phyloP scores from a whole-genome alignment of 2,329 filamentous ascomycete species.

The Trichophyton rubrum region DNA sequence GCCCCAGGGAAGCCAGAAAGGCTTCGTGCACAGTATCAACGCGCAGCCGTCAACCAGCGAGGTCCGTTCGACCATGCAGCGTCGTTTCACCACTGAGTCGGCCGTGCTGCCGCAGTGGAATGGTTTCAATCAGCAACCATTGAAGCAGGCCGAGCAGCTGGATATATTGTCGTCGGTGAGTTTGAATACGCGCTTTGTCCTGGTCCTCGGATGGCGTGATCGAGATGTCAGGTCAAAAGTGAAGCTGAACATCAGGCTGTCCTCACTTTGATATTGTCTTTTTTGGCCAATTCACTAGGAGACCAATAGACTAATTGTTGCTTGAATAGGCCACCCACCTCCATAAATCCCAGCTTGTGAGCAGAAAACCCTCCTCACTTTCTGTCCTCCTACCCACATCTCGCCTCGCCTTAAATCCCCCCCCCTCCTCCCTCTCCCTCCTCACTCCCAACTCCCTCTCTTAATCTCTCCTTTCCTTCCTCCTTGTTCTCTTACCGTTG shows the following conservation, averaged over 20 bases:
- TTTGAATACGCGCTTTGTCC: slow-evolving; percentile 11
- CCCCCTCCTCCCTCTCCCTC: neutral
- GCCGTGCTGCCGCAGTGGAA: slow-evolving; percentile 66
- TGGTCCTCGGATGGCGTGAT: slow-evolving; percentile 4
- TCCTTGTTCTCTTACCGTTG: neutral
- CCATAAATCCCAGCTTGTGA: slow-evolving; percentile 19
- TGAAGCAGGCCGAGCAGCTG: slow-evolving; percentile 41
- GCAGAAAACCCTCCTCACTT: slow-evolving; percentile 4
- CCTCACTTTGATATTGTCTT: neutral
- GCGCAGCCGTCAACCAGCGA: slow-evolving; percentile 51
- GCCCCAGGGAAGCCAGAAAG: slow-evolving; percentile 55
- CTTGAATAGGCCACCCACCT: slow-evolving; percentile 17
- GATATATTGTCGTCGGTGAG: slow-evolving; percentile 44
- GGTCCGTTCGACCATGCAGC: slow-evolving; percentile 63
- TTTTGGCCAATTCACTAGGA: neutral
- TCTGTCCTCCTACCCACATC: neutral
- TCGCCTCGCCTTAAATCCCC: neutral
- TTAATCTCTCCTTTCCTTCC: neutral
- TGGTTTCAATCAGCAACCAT: slow-evolving; percentile 44
- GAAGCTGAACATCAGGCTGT: neutral
- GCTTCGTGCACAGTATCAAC: slow-evolving; percentile 27
- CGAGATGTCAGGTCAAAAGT: slow-evolving; percentile 1
- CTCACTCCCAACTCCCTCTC: neutral
- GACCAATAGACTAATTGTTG: slow-evolving; percentile 5
- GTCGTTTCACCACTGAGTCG: slow-evolving; percentile 89